Conservation (phyloP, 441 rosid genomes). For the Arabidopsis lyrata region DNA sequence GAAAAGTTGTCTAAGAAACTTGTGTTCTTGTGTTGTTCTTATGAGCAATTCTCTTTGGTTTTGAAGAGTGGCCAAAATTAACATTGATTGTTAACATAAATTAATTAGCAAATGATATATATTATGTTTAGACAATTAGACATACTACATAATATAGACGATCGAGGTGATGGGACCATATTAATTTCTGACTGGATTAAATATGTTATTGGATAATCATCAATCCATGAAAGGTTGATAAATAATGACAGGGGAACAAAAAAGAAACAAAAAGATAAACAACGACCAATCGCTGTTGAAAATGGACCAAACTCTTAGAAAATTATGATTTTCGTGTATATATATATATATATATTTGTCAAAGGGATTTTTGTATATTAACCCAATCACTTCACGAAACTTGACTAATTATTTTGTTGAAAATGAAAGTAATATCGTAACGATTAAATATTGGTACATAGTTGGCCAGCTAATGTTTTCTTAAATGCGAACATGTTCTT, state of each 20-base stretch:
- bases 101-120: background rate
- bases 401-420: slow-evolving; percentile 16
- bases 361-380: background rate
- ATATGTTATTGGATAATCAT: slow-evolving; percentile 25
- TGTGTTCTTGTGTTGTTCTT: no score
- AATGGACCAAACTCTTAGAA: slow-evolving; percentile 8
- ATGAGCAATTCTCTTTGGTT: no score
- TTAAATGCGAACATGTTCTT: slow-evolving; percentile 41
- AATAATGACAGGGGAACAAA: background rate
- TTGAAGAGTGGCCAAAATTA: no score
- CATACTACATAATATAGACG: background rate
- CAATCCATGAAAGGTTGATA: slow-evolving; percentile 27
- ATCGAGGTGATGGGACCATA: slow-evolving; percentile 1
- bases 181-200: background rate
- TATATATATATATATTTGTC: no score
- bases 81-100: no score
- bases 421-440: slow-evolving; percentile 4
- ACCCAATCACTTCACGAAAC: slow-evolving; percentile 22
- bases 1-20: no score
- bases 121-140: no score
- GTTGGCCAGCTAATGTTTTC: slow-evolving; percentile 37
- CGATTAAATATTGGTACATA: slow-evolving; percentile 19
- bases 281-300: slow-evolving; percentile 26
- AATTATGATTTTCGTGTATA: background rate
- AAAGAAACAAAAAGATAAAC: background rate